Conservation (phyloP, 1,284 basidiomycete species). For the Irpex rosettiformis region DNA sequence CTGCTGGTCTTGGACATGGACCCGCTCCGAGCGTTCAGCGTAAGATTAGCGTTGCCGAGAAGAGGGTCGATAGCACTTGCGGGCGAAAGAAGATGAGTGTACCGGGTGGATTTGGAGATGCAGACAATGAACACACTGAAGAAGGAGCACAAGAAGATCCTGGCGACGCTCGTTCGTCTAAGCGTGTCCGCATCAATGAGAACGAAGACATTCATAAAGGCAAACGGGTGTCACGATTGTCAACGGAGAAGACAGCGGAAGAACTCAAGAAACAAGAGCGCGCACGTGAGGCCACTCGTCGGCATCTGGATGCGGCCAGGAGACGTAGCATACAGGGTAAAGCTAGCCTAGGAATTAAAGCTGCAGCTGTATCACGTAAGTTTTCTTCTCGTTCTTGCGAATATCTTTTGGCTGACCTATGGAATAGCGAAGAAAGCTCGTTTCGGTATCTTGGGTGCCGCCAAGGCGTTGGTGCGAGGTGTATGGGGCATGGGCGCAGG, state of each 20-base stretch:
- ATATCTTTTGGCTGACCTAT: not conserved
- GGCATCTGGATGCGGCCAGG: slow-evolving; percentile 59
- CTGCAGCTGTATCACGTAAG: slow-evolving; percentile 21
- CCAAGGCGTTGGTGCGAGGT: slow-evolving; percentile 36
- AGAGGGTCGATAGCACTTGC: slow-evolving; percentile 49
- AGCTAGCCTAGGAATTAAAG: slow-evolving; percentile 24
- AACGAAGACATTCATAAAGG: slow-evolving; percentile 29
- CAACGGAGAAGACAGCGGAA: slow-evolving; percentile 13
- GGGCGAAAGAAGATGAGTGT: slow-evolving; percentile 40
- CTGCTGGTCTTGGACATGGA: slow-evolving; percentile 30
- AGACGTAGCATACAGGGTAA: slow-evolving; percentile 60
- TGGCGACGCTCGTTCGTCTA: slow-evolving; percentile 31
- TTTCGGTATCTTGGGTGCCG: slow-evolving; percentile 37
- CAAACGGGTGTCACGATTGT: slow-evolving; percentile 32
- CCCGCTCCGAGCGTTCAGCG: slow-evolving; percentile 30
- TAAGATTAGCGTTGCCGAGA: slow-evolving; percentile 31
- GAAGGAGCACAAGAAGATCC: slow-evolving; percentile 34
- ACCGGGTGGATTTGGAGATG: slow-evolving; percentile 55
- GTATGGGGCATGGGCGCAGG: slow-evolving; percentile 35
- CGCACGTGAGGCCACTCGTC: slow-evolving; percentile 57
- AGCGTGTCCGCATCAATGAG: slow-evolving; percentile 38
- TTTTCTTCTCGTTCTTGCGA: not conserved
- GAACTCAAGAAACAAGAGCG: slow-evolving; percentile 38
- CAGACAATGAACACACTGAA: slow-evolving; percentile 42
- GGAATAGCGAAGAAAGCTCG: slow-evolving; percentile 25